Evolutionary conservation across 495 filamentous ascomycete species (phyloP).

Genomic region (Recurvomyces mirabilis): DNA sequence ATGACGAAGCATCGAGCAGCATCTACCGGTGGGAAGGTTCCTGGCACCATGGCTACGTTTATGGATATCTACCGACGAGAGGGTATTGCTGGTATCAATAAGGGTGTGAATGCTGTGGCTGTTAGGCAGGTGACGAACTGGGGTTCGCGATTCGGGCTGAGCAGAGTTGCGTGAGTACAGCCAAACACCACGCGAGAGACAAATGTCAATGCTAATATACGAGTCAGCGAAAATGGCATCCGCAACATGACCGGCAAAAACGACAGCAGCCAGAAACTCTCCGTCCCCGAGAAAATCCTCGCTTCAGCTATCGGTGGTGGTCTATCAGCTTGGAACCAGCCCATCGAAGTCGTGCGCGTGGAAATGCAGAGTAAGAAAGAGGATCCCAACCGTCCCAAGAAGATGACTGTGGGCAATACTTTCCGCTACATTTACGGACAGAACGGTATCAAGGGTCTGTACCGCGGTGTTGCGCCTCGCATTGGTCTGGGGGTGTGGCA

Average conservation of each 20-base stretch:
- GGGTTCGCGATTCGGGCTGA: conserved; percentile 91
- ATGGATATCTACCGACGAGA: conserved; percentile 94
- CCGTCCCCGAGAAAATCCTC: conserved; percentile 74
- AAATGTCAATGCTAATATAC: not conserved
- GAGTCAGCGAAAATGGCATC: conserved; percentile 60
- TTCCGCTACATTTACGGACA: conserved; percentile 83
- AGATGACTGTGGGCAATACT: conserved; percentile 89
- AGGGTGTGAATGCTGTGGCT: conserved; percentile 93
- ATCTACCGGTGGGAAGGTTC: conserved; percentile 66
- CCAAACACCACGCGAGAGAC: not conserved
- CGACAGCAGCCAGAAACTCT: conserved; percentile 57
- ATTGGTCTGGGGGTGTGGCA: conserved; percentile 97
- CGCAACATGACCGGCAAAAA: conserved; percentile 70
- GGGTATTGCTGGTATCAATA: conserved; percentile 93
- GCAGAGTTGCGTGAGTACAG: conserved; percentile 51
- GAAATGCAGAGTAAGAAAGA: conserved; percentile 99
- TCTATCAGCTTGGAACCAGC: conserved; percentile 95
- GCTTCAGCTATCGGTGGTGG: conserved; percentile 85
- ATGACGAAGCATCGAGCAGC: conserved; percentile 97
- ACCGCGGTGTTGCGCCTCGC: conserved; percentile 88
- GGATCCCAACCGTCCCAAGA: conserved; percentile 95
- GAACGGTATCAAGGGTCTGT: conserved; percentile 86
- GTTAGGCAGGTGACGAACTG: conserved; percentile 99
- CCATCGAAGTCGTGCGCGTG: conserved; percentile 97
- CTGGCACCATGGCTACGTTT: conserved; percentile 83